Percentiles rank a stretch among this genome's conserved stretches.
phyloP scores from a whole-genome alignment of 352 stramenopile genomes.

The Phytophthora foliorum region DNA sequence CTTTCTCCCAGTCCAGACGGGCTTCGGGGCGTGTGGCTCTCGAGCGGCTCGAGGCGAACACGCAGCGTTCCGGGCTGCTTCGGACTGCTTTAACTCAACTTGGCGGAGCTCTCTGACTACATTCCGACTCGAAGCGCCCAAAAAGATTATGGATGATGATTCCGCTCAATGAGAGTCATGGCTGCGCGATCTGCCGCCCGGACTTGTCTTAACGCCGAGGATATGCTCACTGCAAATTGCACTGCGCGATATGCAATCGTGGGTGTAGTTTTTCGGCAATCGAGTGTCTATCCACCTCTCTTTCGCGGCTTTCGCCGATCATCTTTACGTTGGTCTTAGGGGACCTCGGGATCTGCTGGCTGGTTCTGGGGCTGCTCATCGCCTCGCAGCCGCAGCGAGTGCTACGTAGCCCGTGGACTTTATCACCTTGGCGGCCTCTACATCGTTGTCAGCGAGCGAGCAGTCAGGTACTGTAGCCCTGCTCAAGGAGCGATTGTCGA shows the following conservation, averaged over 20 bases:
- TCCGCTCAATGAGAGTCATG: neutral
- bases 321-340: no score
- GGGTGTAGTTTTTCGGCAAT: no score
- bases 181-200: no score
- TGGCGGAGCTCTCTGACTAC: neutral
- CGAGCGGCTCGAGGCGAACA: neutral
- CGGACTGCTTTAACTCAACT: constrained; percentile 17
- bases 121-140: constrained; percentile 2
- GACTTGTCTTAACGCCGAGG: no score
- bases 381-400: neutral
- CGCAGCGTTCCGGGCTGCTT: neutral
- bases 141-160: neutral
- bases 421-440: constrained; percentile 12
- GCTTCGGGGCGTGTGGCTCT: constrained; percentile 14
- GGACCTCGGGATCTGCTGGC: no score
- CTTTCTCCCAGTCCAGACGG: constrained; percentile 37
- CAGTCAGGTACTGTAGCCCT: neutral
- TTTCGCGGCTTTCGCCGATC: no score
- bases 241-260: no score
- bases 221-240: no score
- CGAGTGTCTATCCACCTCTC: no score
- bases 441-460: constrained; percentile 37
- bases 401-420: neutral
- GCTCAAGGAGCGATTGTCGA: constrained; percentile 1
- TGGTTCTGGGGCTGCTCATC: no score